These are phyloP conservation scores for Backusella macrospora DNA, from an alignment of 192 early-diverging fungal genomes.

Conservation along the genomic window DNA sequence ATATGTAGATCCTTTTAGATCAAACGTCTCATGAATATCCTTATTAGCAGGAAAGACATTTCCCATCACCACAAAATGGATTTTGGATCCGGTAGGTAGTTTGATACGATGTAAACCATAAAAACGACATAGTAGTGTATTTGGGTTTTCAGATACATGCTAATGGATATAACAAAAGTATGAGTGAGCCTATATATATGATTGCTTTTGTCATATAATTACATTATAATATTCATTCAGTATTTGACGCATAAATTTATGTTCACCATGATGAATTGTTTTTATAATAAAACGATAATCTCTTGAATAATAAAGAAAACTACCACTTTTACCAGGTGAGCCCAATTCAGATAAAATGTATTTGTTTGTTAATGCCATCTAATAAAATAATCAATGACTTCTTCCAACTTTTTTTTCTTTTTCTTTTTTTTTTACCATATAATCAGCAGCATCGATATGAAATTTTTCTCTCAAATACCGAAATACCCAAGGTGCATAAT, in stretches of 20 bases:
- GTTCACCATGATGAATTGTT: slow-evolving; percentile 92
- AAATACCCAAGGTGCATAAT: slow-evolving; percentile 98
- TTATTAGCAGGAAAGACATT: slow-evolving; percentile 97
- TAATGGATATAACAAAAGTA: slow-evolving; percentile 12
- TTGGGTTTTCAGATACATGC: slow-evolving; percentile 85
- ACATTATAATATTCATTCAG: slow-evolving; percentile 86
- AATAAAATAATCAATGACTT: neutral
- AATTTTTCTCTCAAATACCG: slow-evolving; percentile 85
- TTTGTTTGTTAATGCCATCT: slow-evolving; percentile 92
- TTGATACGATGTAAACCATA: slow-evolving; percentile 97
- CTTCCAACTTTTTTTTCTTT: neutral
- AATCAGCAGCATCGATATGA: slow-evolving; percentile 88
- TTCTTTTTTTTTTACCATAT: slow-evolving; percentile 71
- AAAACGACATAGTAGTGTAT: slow-evolving; percentile 91
- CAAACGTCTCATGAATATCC: slow-evolving; percentile 96
- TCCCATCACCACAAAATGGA: slow-evolving; percentile 99
- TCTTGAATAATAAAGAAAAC: slow-evolving; percentile 96
- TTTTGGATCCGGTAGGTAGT: slow-evolving; percentile 86
- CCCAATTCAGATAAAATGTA: slow-evolving; percentile 95
- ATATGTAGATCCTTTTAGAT: slow-evolving; percentile 92
- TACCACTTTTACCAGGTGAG: slow-evolving; percentile 94
- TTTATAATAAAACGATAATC: slow-evolving; percentile 99
- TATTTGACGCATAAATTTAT: slow-evolving; percentile 89
- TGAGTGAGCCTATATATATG: no score
- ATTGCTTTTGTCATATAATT: no score